These are phyloP conservation scores for Tetradesmus obliquus DNA, from an alignment of 139 green algal genomes.

Conservation along the genomic window DNA sequence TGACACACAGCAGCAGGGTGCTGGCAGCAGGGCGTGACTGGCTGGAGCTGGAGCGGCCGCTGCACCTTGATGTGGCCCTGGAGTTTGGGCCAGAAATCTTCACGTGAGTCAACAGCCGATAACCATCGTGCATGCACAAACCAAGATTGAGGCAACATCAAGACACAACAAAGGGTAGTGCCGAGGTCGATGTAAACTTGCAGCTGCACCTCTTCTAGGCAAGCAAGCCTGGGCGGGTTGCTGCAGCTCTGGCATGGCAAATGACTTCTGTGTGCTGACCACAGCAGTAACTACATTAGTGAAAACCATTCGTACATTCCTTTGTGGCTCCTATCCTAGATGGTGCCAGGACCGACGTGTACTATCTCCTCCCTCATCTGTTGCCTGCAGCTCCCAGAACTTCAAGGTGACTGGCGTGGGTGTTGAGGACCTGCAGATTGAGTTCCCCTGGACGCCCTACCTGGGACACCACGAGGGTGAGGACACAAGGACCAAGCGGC, in stretches of 20 bases:
- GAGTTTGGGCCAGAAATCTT: not conserved
- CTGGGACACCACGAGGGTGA: slow-evolving; percentile 40
- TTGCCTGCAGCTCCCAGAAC: not conserved
- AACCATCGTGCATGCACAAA: no score
- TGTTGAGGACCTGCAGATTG: slow-evolving; percentile 5
- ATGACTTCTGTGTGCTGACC: no score
- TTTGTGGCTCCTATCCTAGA: no score
- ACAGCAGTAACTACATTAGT: no score
- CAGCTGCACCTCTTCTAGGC: no score
- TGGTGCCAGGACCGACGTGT: no score
- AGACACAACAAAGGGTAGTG: no score
- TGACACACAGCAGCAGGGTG: not conserved
- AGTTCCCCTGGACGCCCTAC: slow-evolving; percentile 31
- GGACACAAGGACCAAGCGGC: not conserved
- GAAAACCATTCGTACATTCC: no score
- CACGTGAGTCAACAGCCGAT: not conserved
- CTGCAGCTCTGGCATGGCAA: no score
- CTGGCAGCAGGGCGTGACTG: not conserved
- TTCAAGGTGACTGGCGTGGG: slow-evolving; percentile 29
- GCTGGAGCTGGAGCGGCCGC: slow-evolving; percentile 25
- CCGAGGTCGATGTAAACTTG: no score
- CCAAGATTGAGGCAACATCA: no score
- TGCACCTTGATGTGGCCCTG: not conserved
- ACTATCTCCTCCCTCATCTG: not conserved
- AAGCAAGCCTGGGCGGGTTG: no score